Percentiles rank a stretch among this genome's conserved stretches.
Evolutionary conservation across 202 grass and related monocot species (phyloP).

Genomic region (Eragrostis tef): DNA sequence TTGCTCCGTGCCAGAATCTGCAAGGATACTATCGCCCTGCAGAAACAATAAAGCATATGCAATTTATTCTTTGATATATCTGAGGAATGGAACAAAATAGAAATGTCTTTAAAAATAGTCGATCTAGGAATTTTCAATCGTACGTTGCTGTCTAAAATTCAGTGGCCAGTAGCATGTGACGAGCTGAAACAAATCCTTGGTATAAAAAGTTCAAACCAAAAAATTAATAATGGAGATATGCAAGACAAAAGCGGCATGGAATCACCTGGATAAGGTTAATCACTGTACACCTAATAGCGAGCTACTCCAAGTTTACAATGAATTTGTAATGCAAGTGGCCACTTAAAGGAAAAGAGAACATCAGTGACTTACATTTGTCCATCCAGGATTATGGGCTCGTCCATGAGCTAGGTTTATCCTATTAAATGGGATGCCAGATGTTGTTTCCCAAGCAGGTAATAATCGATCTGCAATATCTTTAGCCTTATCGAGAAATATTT

Average conservation of each 20-base stretch:
- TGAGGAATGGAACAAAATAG: conserved; percentile 21
- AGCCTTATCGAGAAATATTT: conserved; percentile 93
- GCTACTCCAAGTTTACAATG: conserved; percentile 16
- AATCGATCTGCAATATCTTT: conserved; percentile 95
- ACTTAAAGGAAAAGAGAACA: conserved; percentile 33
- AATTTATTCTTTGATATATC: conserved; percentile 34
- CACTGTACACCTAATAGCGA: conserved; percentile 30
- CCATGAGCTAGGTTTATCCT: conserved; percentile 95
- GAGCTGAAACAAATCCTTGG: conserved; percentile 23
- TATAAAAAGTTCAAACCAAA: conserved; percentile 25
- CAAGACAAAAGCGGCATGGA: background rate
- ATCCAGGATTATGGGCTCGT: conserved; percentile 90
- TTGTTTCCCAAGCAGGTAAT: conserved; percentile 96
- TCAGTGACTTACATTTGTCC: conserved; percentile 75
- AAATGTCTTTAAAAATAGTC: conserved; percentile 4
- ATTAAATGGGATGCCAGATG: conserved; percentile 94
- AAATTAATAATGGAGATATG: background rate
- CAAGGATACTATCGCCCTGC: conserved; percentile 89
- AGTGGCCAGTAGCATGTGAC: conserved; percentile 13
- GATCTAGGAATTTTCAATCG: conserved; percentile 10
- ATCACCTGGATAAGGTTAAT: conserved; percentile 21
- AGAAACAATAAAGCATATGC: conserved; percentile 42
- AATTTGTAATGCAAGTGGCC: conserved; percentile 9
- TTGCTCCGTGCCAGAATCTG: conserved; percentile 96
- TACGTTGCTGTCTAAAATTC: background rate